Evolutionary conservation across 495 filamentous ascomycete genomes (phyloP).

Genomic region (Thermochaetoides thermophila): DNA sequence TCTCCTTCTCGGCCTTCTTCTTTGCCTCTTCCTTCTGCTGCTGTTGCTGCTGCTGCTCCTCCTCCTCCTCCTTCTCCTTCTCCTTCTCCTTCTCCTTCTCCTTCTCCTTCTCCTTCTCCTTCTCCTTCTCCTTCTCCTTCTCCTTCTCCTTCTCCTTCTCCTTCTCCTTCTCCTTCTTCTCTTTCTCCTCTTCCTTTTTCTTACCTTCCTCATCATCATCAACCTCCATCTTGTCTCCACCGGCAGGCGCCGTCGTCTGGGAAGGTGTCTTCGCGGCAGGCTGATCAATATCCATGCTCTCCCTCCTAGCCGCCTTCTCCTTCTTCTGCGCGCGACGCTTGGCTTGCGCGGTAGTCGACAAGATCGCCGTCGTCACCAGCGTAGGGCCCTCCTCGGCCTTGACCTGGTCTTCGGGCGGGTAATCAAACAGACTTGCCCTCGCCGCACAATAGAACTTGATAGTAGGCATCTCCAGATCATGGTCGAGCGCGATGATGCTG

Average conservation of each 20-base stretch:
- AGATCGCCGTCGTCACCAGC: conserved; percentile 87
- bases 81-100: conserved; percentile 44
- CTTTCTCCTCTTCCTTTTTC: conserved; percentile 41
- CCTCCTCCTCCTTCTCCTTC: conserved; percentile 44
- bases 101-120: conserved; percentile 71
- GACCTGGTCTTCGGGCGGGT: conserved; percentile 88
- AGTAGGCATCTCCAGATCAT: conserved; percentile 83
- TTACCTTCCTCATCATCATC: conserved; percentile 54
- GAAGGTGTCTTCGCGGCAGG: conserved; percentile 65
- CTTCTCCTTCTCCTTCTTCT: conserved; percentile 38
- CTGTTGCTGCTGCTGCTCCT: too few relatives aligned
- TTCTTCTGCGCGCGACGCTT: conserved; percentile 80
- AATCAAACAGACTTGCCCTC: conserved; percentile 90
- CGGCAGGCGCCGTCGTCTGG: conserved; percentile 45
- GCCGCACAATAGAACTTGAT: conserved; percentile 95
- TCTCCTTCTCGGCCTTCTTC: conserved; percentile 91
- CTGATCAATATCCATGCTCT: conserved; percentile 82
- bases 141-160: conserved; percentile 26
- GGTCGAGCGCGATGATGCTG: conserved; percentile 83
- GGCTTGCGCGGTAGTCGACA: conserved; percentile 93
- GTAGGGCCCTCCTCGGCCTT: conserved; percentile 87
- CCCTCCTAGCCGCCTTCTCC: conserved; percentile 52
- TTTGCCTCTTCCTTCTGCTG: conserved; percentile 53
- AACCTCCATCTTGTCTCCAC: conserved; percentile 76
- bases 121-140: conserved; percentile 60